Percentiles rank a stretch among this genome's conserved stretches.
Evolutionary conservation across 116 monocot species (phyloP).

Genomic region (Papilionanthe hybrid): DNA sequence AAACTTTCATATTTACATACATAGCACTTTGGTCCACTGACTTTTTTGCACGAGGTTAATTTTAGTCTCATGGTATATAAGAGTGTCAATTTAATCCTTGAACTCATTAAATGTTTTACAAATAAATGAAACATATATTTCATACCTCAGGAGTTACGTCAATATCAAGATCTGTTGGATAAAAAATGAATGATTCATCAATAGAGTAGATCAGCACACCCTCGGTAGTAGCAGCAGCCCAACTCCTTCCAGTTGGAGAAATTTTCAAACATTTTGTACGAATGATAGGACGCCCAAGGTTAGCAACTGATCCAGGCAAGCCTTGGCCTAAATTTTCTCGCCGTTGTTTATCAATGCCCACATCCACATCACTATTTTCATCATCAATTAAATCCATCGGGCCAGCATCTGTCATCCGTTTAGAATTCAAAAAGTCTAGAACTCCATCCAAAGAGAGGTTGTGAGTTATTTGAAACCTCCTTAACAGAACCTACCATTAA

Average conservation of each 20-base stretch:
- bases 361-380: conserved; percentile 68
- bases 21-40: too few species aligned
- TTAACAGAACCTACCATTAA: conserved; percentile 58
- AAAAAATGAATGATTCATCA: conserved; percentile 89
- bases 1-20: too few species aligned
- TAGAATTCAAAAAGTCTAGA: conserved; percentile 89
- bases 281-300: conserved; percentile 65
- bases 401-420: conserved; percentile 93
- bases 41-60: too few species aligned
- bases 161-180: conserved; percentile 90
- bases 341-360: conserved; percentile 70
- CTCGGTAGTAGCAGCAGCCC: conserved; percentile 97
- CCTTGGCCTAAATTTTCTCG: conserved; percentile 44
- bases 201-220: conserved; percentile 87
- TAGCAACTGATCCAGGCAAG: conserved; percentile 71
- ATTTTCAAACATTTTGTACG: conserved; percentile 83
- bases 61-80: too few species aligned
- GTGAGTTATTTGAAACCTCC: conserved; percentile 80
- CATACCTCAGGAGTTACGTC: conserved; percentile 95
- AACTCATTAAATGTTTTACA: neutral
- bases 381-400: conserved; percentile 96
- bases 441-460: conserved; percentile 95
- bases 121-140: neutral
- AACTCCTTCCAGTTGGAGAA: conserved; percentile 92
- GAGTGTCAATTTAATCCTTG: too few species aligned